Conservation (phyloP, 2,329 filamentous ascomycete genomes). For the Monosporascus sp. region DNA sequence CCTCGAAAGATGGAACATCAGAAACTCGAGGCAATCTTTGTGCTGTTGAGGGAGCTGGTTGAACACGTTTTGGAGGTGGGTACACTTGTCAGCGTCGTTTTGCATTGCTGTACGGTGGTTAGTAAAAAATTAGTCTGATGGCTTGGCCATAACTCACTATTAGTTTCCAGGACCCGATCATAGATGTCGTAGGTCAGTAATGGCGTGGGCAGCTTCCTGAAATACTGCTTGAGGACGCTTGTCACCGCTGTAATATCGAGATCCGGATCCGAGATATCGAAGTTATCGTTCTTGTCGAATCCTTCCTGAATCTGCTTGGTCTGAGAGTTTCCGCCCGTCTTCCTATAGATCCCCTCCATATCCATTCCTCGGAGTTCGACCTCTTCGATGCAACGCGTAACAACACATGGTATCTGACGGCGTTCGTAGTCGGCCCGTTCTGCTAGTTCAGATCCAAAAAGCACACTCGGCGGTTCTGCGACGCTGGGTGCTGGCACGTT, state of each 20-base stretch:
- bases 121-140: not conserved
- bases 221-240: slow-evolving; percentile 94
- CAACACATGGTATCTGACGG: slow-evolving; percentile 81
- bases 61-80: slow-evolving; percentile 68
- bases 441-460: slow-evolving; percentile 87
- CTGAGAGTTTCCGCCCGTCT: slow-evolving; percentile 88
- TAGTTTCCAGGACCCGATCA: slow-evolving; percentile 78
- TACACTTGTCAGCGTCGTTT: slow-evolving; percentile 62
- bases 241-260: slow-evolving; percentile 96
- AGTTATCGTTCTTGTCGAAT: slow-evolving; percentile 81
- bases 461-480: slow-evolving; percentile 50
- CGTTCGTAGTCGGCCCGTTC: slow-evolving; percentile 85
- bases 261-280: slow-evolving; percentile 87
- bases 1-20: slow-evolving; percentile 87
- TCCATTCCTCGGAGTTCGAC: slow-evolving; percentile 96
- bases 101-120: slow-evolving; percentile 49
- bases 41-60: slow-evolving; percentile 77
- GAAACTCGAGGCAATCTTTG: slow-evolving; percentile 83
- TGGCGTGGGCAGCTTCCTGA: slow-evolving; percentile 84
- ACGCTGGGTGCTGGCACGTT: slow-evolving; percentile 34
- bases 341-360: slow-evolving; percentile 94
- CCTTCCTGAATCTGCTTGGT: slow-evolving; percentile 87
- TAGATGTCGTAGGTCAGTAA: slow-evolving; percentile 91
- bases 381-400: slow-evolving; percentile 92
- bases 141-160: slow-evolving; percentile 45